A percentile compares a stretch with the other conserved stretches of the same genome.
These are phyloP conservation scores for Ploettnerulaceae sp. DNA, from an alignment of 2,329 filamentous ascomycete species.

Conservation along the genomic window DNA sequence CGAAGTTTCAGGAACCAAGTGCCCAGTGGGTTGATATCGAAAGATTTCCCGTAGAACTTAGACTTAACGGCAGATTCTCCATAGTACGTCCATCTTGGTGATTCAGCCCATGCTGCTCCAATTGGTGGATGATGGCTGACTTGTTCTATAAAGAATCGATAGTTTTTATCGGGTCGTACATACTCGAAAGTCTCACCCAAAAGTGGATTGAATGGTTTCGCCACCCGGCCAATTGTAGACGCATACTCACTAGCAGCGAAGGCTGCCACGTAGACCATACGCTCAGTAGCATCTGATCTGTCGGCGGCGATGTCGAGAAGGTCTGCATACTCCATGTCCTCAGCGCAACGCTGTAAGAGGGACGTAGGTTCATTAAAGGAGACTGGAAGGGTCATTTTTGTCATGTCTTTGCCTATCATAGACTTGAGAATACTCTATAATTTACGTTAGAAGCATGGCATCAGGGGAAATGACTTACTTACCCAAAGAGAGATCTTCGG, in stretches of 20 bases:
- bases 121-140: constrained; percentile 96
- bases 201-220: constrained; percentile 96
- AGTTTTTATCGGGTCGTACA: constrained; percentile 90
- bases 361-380: constrained; percentile 99
- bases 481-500: constrained; percentile 97
- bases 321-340: constrained; percentile 97
- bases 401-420: constrained; percentile 99
- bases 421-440: constrained; percentile 87
- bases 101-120: constrained; percentile 88
- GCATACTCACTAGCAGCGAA: constrained; percentile 97
- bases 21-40: constrained; percentile 92
- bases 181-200: constrained; percentile 97
- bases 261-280: constrained; percentile 88
- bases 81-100: constrained; percentile 93
- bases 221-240: constrained; percentile 91
- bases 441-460: constrained; percentile 24
- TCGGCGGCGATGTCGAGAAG: constrained; percentile 85
- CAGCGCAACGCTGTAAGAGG: constrained; percentile 85
- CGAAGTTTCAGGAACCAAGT: constrained; percentile 93
- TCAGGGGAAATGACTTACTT: constrained; percentile 37
- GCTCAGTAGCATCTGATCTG: constrained; percentile 79
- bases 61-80: constrained; percentile 93
- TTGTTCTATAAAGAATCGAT: constrained; percentile 97
- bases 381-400: constrained; percentile 96
- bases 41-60: constrained; percentile 96